Evolutionary conservation across 1,284 basidiomycete genomes (phyloP), one percentile per base, ranked within the genome.

Genomic region (Naganishia albida): DNA sequence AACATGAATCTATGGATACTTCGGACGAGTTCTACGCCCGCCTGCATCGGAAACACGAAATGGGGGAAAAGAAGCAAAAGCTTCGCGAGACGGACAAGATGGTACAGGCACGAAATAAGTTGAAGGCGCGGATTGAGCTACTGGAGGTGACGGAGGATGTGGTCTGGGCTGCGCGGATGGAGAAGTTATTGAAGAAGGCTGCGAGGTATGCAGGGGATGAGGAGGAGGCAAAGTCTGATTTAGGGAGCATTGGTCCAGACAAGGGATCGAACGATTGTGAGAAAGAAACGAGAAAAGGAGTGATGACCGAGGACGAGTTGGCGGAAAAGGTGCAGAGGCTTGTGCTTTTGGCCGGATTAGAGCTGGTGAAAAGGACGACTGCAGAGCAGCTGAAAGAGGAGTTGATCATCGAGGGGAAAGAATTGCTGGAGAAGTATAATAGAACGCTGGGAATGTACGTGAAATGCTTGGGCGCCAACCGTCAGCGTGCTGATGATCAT

Each of bases 1-100:
- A 62, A n/a, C 39, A 30, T 88, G 86, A 83, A 84, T 51, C 77
- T 80, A 20, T 84, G 67, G 91, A 93, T 76, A 90, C 88, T 1
- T 89, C 88, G 3, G 93, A 95, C 79, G 85, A 85, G 18, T 85
- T 85, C n/a, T 96, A 93, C 75, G 85, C 89, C 75, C 86, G 86
- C 66, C 85, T 90, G 44, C 93, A 95, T 78, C 85, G 87, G 64
- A 90, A 90, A 74, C 91, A 89, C 75, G 92, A 94, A 75, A 85
- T 84, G 18, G 87, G 90, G 65, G 93, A 95, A 77, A 91, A 90
- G 75, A 85, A 90, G 13, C 87, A 89, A 74, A 86, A 91, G 2
- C 81, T 91, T 46, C 85, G 91, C 63, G 92, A 95, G 78, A 90
- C 91, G 77, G 92, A 94, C 76, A 91, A 91, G 73, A 84, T 96